Evolutionary conservation across 371 early-diverging fungal species (phyloP).

Genomic region (Syncephalastrum sp.): DNA sequence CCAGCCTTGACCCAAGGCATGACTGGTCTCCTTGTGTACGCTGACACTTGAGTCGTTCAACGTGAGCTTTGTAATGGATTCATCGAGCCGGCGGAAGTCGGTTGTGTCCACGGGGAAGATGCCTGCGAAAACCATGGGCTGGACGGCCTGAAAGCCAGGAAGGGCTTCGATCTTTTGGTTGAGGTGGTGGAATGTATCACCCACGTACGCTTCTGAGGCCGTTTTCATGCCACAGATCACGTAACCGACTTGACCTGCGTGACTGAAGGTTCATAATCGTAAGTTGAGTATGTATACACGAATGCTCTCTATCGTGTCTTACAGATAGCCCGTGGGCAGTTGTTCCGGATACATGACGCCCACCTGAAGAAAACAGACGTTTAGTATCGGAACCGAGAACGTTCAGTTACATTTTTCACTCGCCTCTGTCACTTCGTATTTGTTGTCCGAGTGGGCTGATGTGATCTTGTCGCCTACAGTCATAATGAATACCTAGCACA

Average conservation of each 20-base stretch:
- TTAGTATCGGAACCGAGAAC: not conserved
- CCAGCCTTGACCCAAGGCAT: conserved; percentile 95
- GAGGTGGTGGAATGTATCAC: conserved; percentile 89
- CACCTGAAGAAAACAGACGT: conserved; percentile 30
- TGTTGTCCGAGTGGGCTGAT: conserved; percentile 70
- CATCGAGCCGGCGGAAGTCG: conserved; percentile 85
- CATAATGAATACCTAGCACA: not conserved
- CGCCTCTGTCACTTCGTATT: conserved; percentile 85
- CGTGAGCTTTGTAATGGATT: conserved; percentile 89
- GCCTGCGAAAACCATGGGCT: conserved; percentile 93
- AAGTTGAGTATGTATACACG: conserved; percentile 1
- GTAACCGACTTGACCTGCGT: conserved; percentile 97
- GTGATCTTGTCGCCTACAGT: conserved; percentile 77
- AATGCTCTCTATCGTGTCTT: conserved; percentile 23
- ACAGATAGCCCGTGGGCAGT: conserved; percentile 71
- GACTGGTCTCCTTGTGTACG: conserved; percentile 86
- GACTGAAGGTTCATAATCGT: conserved; percentile 28
- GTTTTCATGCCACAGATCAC: conserved; percentile 91
- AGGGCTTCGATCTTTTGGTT: conserved; percentile 65
- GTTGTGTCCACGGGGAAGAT: conserved; percentile 90
- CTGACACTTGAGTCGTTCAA: conserved; percentile 93
- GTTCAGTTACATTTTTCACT: not conserved
- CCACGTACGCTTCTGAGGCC: conserved; percentile 91
- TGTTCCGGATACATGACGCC: conserved; percentile 96
- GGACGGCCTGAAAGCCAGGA: conserved; percentile 92